Evolutionary conservation across 225 moss, liverwort and hornwort genomes (phyloP).

Genomic region (Sphagnum tenellum): DNA sequence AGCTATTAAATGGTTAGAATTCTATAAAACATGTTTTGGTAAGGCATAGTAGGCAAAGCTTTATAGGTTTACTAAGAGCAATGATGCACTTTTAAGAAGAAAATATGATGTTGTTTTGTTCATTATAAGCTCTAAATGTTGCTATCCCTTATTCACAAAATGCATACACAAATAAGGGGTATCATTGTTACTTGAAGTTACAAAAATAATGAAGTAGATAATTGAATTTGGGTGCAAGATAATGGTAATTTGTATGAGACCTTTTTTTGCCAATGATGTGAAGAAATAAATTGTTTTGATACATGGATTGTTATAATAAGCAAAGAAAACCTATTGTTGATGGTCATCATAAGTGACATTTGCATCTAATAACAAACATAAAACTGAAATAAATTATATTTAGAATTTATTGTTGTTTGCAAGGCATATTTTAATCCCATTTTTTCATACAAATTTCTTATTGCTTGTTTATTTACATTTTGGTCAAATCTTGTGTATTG

Average conservation of each 20-base stretch:
- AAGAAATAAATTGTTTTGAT: slow-evolving; percentile 24
- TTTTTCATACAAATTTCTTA: neutral
- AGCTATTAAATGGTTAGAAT: too few species aligned
- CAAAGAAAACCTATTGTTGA: slow-evolving; percentile 26
- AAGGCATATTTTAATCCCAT: neutral
- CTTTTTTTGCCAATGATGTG: slow-evolving; percentile 34
- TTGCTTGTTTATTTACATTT: neutral
- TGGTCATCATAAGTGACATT: slow-evolving; percentile 30
- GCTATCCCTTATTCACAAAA: slow-evolving; percentile 12
- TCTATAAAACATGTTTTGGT: neutral
- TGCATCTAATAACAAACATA: neutral
- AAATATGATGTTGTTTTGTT: slow-evolving; percentile 7
- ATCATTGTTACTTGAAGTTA: slow-evolving; percentile 1
- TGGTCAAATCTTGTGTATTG: neutral
- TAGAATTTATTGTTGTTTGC: neutral
- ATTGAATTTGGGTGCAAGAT: slow-evolving; percentile 46
- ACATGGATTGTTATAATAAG: slow-evolving; percentile 36
- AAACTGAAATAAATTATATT: neutral
- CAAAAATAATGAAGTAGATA: neutral
- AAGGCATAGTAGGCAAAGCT: slow-evolving; percentile 17
- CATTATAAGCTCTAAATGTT: slow-evolving; percentile 8
- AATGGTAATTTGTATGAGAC: slow-evolving; percentile 52
- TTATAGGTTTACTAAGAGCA: neutral
- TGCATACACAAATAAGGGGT: neutral
- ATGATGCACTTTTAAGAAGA: neutral